A percentile compares a stretch with the other conserved stretches of the same genome.
Evolutionary conservation across 2,329 filamentous ascomycete genomes (phyloP).

Genomic region (Zymoseptoria ardabiliae): DNA sequence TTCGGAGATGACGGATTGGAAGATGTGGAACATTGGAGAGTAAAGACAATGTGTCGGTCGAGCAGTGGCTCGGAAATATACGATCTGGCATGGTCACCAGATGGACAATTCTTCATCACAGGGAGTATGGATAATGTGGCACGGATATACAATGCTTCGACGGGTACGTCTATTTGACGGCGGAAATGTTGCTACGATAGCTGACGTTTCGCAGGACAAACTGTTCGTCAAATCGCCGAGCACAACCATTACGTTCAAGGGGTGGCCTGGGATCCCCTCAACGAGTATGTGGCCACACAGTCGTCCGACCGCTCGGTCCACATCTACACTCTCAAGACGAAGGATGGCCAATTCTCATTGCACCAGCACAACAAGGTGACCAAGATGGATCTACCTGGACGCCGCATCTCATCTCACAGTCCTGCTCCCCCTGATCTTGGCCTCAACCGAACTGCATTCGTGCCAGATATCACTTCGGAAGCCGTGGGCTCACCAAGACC

Average conservation of each 20-base stretch:
- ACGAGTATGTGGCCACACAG: constrained; percentile 96
- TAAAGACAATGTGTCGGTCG: constrained; percentile 96
- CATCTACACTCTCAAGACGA: constrained; percentile 92
- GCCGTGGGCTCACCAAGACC: constrained; percentile 74
- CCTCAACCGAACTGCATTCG: constrained; percentile 50
- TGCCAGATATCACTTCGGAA: constrained; percentile 47
- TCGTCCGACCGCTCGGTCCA: constrained; percentile 97
- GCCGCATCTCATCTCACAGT: constrained; percentile 83
- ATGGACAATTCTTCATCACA: constrained; percentile 91
- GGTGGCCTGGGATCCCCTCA: constrained; percentile 95
- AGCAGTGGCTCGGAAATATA: constrained; percentile 87
- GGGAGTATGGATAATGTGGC: constrained; percentile 99
- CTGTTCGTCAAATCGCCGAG: constrained; percentile 89
- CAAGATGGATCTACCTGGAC: constrained; percentile 86
- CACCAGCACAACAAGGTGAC: constrained; percentile 71
- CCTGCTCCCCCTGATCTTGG: constrained; percentile 81
- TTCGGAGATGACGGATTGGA: constrained; percentile 82
- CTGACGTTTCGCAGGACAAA: constrained; percentile 41
- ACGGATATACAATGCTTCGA: constrained; percentile 89
- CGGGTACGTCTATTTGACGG: constrained; percentile 50
- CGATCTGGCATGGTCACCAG: constrained; percentile 97
- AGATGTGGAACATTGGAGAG: constrained; percentile 93
- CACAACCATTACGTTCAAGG: constrained; percentile 98
- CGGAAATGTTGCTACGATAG: neutral
- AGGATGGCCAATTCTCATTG: constrained; percentile 89